Percentiles rank a stretch among this genome's conserved stretches.
phyloP scores from a whole-genome alignment of 768 basidiomycete genomes.

The Exidia glandulosa region DNA sequence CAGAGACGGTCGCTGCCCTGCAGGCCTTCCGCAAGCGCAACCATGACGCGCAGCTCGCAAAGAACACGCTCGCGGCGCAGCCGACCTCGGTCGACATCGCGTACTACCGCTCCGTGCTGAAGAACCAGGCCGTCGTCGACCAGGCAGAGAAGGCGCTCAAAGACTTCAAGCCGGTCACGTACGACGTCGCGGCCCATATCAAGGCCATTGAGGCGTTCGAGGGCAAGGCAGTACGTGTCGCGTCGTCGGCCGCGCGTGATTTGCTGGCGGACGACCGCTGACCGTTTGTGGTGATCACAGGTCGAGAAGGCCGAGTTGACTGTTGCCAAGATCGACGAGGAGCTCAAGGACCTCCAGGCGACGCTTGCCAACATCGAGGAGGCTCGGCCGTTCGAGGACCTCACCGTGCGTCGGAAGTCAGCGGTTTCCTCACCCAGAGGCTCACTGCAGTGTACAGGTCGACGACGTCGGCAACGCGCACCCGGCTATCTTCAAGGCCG shows the following conservation, averaged over 20 bases:
- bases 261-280: slow-evolving; percentile 3
- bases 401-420: slow-evolving; percentile 58
- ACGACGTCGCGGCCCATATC: slow-evolving; percentile 80
- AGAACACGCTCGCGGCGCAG: slow-evolving; percentile 50
- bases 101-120: slow-evolving; percentile 83
- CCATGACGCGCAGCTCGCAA: slow-evolving; percentile 71
- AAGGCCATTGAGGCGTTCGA: slow-evolving; percentile 97
- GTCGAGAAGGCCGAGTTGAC: slow-evolving; percentile 85
- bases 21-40: slow-evolving; percentile 96
- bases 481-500: slow-evolving; percentile 81
- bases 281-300: slow-evolving; percentile 27
- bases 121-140: slow-evolving; percentile 86
- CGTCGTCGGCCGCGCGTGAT: slow-evolving; percentile 11
- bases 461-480: slow-evolving; percentile 87
- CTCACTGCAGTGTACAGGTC: slow-evolving; percentile 33
- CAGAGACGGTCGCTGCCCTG: slow-evolving; percentile 83
- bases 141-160: slow-evolving; percentile 84
- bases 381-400: slow-evolving; percentile 92
- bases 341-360: slow-evolving; percentile 81
- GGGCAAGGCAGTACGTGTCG: slow-evolving; percentile 81
- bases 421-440: not conserved
- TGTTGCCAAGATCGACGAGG: slow-evolving; percentile 77
- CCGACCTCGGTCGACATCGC: slow-evolving; percentile 81
- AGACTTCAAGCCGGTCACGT: slow-evolving; percentile 88
- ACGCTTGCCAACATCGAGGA: slow-evolving; percentile 96